Conservation (phyloP, 257 asterid genomes). For the Thymus mandschuricus region DNA sequence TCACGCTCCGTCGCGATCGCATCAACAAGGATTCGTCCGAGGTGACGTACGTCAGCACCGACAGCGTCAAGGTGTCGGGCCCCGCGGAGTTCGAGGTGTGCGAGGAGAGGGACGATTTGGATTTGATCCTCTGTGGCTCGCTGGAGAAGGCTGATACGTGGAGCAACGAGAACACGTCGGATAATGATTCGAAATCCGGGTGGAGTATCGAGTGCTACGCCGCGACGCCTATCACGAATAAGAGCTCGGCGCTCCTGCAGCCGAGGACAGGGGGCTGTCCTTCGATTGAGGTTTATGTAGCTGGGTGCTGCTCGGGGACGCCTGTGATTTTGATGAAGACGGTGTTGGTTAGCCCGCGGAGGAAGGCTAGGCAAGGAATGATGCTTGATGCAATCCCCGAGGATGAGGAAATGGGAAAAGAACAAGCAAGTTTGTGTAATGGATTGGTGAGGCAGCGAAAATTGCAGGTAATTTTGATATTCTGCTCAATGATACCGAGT, state of each 20-base stretch:
- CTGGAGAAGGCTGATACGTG: constrained; percentile 64
- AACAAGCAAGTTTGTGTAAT: constrained; percentile 41
- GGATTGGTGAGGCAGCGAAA: constrained; percentile 62
- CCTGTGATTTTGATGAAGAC: constrained; percentile 76
- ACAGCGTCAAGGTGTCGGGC: constrained; percentile 70
- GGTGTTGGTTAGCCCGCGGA: constrained; percentile 66
- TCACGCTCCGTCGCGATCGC: constrained; percentile 77
- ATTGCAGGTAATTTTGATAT: constrained; percentile 50
- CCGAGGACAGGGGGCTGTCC: constrained; percentile 61
- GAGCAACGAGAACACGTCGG: constrained; percentile 50
- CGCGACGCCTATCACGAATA: constrained; percentile 48
- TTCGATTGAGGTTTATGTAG: constrained; percentile 76
- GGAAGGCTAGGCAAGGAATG: constrained; percentile 62
- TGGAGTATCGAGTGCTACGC: constrained; percentile 83
- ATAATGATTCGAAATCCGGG: constrained; percentile 57
- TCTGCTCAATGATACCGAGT: not conserved
- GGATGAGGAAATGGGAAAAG: constrained; percentile 74
- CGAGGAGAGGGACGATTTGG: constrained; percentile 54
- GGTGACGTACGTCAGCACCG: constrained; percentile 87
- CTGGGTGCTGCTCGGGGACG: constrained; percentile 78
- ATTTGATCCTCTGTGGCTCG: constrained; percentile 77
- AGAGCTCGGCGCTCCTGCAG: constrained; percentile 55
- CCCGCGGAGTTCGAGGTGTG: constrained; percentile 79
- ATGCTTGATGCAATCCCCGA: constrained; percentile 80
- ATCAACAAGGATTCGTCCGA: constrained; percentile 70